Conservation (phyloP, 805 yeast species). For the Teunomyces tritomae region DNA sequence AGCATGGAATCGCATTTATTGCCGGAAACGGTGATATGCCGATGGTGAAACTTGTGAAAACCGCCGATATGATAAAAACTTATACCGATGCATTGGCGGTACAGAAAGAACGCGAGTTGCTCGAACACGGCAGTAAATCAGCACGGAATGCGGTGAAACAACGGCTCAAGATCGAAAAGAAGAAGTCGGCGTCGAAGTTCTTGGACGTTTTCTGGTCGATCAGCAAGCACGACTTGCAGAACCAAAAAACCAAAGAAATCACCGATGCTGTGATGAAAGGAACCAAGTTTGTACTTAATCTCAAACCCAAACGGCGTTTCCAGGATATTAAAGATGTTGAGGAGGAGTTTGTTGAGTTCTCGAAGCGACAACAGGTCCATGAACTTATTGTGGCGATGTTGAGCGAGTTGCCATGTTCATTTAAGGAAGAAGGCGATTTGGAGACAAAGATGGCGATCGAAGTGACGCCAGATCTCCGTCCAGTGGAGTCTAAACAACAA, state of each 20-base stretch:
- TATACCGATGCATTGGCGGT: slow-evolving; percentile 33
- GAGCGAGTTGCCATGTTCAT: slow-evolving; percentile 28
- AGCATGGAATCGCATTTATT: slow-evolving; percentile 23
- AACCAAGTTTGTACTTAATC: slow-evolving; percentile 1
- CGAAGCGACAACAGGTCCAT: slow-evolving; percentile 11
- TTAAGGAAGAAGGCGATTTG: slow-evolving; percentile 25
- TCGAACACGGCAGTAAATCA: slow-evolving; percentile 32
- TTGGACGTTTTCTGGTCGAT: slow-evolving; percentile 57
- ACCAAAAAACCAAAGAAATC: slow-evolving; percentile 55
- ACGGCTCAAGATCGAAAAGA: slow-evolving; percentile 32
- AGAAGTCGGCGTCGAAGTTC: slow-evolving; percentile 42
- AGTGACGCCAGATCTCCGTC: slow-evolving; percentile 9
- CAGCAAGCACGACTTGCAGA: slow-evolving; percentile 47
- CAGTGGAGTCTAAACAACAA: slow-evolving; percentile 4
- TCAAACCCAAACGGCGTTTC: slow-evolving; percentile 1
- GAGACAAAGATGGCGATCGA: slow-evolving; percentile 24
- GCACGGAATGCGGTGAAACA: slow-evolving; percentile 27
- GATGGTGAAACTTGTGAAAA: slow-evolving; percentile 24
- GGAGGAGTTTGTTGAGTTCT: slow-evolving; percentile 2
- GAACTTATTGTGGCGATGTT: slow-evolving; percentile 25
- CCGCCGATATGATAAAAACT: slow-evolving; percentile 30
- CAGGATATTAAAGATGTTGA: slow-evolving; percentile 7
- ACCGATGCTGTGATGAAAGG: background rate
- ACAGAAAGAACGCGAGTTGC: slow-evolving; percentile 26
- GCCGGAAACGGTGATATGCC: slow-evolving; percentile 21